Evolutionary conservation across 2,329 filamentous ascomycete genomes (phyloP).

Genomic region (Chrysosphaeria jannelii): DNA sequence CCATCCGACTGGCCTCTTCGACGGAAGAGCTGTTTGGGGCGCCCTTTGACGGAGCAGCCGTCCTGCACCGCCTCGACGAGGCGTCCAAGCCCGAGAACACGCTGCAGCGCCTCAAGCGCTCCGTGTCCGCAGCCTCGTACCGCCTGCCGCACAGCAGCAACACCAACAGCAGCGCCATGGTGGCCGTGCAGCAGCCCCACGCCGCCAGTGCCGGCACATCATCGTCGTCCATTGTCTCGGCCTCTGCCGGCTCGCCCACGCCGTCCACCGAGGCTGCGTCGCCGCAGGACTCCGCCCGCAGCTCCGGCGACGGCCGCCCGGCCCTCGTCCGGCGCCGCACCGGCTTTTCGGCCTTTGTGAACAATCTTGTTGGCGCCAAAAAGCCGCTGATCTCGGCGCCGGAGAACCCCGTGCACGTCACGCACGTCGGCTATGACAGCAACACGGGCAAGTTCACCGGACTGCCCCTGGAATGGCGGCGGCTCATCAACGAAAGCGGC

Average conservation of each 20-base stretch:
- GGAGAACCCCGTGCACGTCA: slow-evolving; percentile 91
- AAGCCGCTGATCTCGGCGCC: slow-evolving; percentile 90
- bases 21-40: slow-evolving; percentile 32
- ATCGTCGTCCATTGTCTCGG: slow-evolving; percentile 2
- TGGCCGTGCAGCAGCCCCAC: background rate
- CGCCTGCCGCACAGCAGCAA: slow-evolving; percentile 7
- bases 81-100: slow-evolving; percentile 10
- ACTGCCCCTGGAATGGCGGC: slow-evolving; percentile 92
- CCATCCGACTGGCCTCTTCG: slow-evolving; percentile 8
- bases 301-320: slow-evolving; percentile 9
- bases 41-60: slow-evolving; percentile 31
- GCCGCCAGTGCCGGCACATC: slow-evolving; percentile 1
- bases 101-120: background rate
- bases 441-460: slow-evolving; percentile 89
- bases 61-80: slow-evolving; percentile 28
- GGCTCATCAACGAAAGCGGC: slow-evolving; percentile 77
- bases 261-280: slow-evolving; percentile 3
- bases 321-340: slow-evolving; percentile 50
- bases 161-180: slow-evolving; percentile 19
- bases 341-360: slow-evolving; percentile 68
- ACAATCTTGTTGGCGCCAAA: slow-evolving; percentile 54
- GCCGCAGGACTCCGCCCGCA: slow-evolving; percentile 6
- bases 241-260: too few species aligned
- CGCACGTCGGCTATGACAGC: slow-evolving; percentile 92
- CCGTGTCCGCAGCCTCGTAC: slow-evolving; percentile 3